Percentiles rank a stretch among this genome's conserved stretches.
These are phyloP conservation scores for Trametes versicolor DNA, from an alignment of 1,284 basidiomycete genomes.

Conservation along the genomic window DNA sequence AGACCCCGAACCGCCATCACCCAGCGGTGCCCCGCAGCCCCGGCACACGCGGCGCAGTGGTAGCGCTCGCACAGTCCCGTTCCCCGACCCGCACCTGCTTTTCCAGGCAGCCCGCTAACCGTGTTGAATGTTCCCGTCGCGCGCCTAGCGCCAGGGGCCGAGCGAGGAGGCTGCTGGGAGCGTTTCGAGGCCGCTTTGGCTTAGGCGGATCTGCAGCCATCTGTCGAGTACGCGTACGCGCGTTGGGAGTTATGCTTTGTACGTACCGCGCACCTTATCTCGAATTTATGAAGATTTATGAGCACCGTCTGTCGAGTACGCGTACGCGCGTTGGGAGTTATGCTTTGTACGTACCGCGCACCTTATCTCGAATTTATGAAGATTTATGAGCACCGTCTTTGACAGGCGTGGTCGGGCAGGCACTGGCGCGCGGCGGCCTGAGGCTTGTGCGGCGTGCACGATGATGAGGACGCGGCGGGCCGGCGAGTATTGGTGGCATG, in stretches of 20 bases:
- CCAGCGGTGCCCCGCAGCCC: conserved; percentile 5
- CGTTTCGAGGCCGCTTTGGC: conserved; percentile 10
- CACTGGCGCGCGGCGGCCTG: background rate
- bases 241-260: background rate
- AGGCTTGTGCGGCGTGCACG: background rate
- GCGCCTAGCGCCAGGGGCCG: background rate
- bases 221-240: background rate
- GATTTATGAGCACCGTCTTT: conserved; percentile 2
- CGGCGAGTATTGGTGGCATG: background rate
- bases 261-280: conserved; percentile 4
- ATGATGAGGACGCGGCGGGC: background rate
- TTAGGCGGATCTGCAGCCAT: background rate
- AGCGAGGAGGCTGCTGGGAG: background rate
- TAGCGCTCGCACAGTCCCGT: background rate
- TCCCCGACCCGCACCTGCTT: conserved; percentile 16
- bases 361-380: conserved; percentile 1
- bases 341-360: background rate
- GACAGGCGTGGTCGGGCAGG: background rate
- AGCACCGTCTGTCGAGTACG: conserved; percentile 1
- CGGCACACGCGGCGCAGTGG: background rate
- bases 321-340: background rate
- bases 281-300: conserved; percentile 1
- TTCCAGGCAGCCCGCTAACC: conserved; percentile 2
- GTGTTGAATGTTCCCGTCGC: too few relatives aligned
- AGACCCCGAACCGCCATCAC: conserved; percentile 12